Evolutionary conservation across 2,329 filamentous ascomycete genomes (phyloP), one percentile per base, ranked within the genome.

Genomic region (Harringtonia aguacate): DNA sequence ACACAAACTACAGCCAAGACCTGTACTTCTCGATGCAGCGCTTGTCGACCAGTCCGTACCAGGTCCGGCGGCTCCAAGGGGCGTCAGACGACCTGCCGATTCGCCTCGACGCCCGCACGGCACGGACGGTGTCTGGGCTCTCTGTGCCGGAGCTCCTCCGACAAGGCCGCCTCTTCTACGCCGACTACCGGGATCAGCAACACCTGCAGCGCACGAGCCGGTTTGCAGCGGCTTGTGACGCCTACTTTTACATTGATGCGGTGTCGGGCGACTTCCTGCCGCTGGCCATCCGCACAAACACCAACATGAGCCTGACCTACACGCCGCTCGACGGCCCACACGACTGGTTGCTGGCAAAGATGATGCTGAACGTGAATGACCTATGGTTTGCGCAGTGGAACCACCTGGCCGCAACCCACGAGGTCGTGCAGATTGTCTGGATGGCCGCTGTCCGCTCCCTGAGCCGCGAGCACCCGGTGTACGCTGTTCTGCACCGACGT

Each of bases 261-360:
- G 45, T 47, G 15, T 60, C 58, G 5, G 59, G 58, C 12, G 54
- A 70, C 33, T 69, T 72, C 46, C 53, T 73, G 7, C 70, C 69
- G 4, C 56, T 73, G 20, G 68, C 68, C 3, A 69, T 73, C 48
- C 62, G 64, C 47, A 66, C 67, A n/a, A 69, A 70, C 45, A 56
- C 58, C 14, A 61, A 61, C 15, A 54, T 51, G 1, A 57, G 64
- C 46, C 51, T 70, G 30, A 57, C 64, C 7, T 73, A 73, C 53
- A 73, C 69, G 3, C 68, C 69, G 3, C 51, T 59, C 1, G 69
- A 73, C 46, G 41, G 48, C 0, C 20, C 52, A 4, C 60, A 62
- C n/a, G 69, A 74, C 53, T 73, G 69, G 70, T 53, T 70, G 7
- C 53, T 73, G 6, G 70, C 69, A 6, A 73, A 73, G 56, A 65